Conservation (phyloP, 1,139 yeast species). For the Candida freyschussii region DNA sequence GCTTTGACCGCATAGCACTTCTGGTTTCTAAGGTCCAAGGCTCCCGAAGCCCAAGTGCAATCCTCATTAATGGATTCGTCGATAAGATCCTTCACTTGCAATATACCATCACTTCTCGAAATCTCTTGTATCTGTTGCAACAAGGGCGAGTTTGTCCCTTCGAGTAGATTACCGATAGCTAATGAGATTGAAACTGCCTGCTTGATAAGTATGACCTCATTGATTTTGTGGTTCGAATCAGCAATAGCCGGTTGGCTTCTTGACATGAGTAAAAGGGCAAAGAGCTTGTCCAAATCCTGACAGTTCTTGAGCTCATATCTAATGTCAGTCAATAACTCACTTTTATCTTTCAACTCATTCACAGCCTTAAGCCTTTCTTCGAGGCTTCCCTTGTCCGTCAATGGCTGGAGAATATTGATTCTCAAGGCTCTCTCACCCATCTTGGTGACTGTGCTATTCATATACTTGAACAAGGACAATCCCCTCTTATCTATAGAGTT, state of each 20-base stretch:
- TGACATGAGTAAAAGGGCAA: slow-evolving; percentile 28
- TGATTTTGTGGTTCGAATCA: slow-evolving; percentile 31
- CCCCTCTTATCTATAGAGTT: slow-evolving; percentile 29
- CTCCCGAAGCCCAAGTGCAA: slow-evolving; percentile 36
- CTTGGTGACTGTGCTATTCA: slow-evolving; percentile 37
- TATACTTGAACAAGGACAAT: slow-evolving; percentile 31
- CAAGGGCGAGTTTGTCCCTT: slow-evolving; percentile 17
- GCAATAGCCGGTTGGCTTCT: slow-evolving; percentile 16
- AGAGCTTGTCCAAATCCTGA: slow-evolving; percentile 36
- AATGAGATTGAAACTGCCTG: slow-evolving; percentile 26
- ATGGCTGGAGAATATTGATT: slow-evolving; percentile 40
- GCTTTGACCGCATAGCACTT: slow-evolving; percentile 40
- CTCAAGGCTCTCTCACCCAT: slow-evolving; percentile 41
- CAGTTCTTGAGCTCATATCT: slow-evolving; percentile 27
- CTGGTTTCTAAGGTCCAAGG: slow-evolving; percentile 39
- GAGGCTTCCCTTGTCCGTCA: slow-evolving; percentile 34
- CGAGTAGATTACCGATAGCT: slow-evolving; percentile 19
- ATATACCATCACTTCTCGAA: slow-evolving; percentile 26
- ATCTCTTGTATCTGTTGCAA: slow-evolving; percentile 31
- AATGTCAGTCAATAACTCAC: slow-evolving; percentile 20
- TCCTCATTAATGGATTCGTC: slow-evolving; percentile 36
- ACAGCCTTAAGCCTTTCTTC: slow-evolving; percentile 33
- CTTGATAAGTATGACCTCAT: slow-evolving; percentile 36
- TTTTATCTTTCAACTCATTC: slow-evolving; percentile 28
- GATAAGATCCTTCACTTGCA: slow-evolving; percentile 26